phyloP scores from a whole-genome alignment of 495 filamentous ascomycete genomes.

The Pseudotulostoma volvatum region DNA sequence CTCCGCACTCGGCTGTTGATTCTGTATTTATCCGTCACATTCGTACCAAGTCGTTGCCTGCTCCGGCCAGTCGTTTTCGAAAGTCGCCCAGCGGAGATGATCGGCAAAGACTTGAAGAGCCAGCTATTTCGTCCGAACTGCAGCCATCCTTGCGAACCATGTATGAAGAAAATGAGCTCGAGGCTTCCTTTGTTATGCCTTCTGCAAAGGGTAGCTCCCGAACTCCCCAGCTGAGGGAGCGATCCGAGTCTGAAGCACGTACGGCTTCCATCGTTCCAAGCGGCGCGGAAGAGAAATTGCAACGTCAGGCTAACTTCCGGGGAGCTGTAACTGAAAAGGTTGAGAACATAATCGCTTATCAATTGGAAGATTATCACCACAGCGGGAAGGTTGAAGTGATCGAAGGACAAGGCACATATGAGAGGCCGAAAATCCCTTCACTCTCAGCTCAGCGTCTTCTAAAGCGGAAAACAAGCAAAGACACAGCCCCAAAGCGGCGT shows the following conservation, averaged over 20 bases:
- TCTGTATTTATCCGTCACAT: constrained; percentile 28
- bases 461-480: constrained; percentile 18
- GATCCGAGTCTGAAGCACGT: not conserved
- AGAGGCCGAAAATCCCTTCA: constrained; percentile 18
- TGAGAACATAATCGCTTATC: not conserved
- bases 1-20: constrained; percentile 11
- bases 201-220: not conserved
- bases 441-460: constrained; percentile 17
- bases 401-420: constrained; percentile 22
- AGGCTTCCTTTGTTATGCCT: not conserved
- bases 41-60: constrained; percentile 40
- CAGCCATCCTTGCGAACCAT: constrained; percentile 24
- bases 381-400: constrained; percentile 13
- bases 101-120: constrained; percentile 6
- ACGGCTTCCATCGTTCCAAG: no score
- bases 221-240: not conserved
- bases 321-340: not conserved
- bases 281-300: no score
- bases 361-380: not conserved
- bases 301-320: not conserved
- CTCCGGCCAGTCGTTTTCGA: constrained; percentile 10
- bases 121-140: constrained; percentile 18
- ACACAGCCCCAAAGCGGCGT: constrained; percentile 9
- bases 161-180: constrained; percentile 26
- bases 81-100: constrained; percentile 4